These are phyloP conservation scores for Phytopythium chamaehyphon DNA, from an alignment of 352 stramenopile genomes.

Conservation along the genomic window DNA sequence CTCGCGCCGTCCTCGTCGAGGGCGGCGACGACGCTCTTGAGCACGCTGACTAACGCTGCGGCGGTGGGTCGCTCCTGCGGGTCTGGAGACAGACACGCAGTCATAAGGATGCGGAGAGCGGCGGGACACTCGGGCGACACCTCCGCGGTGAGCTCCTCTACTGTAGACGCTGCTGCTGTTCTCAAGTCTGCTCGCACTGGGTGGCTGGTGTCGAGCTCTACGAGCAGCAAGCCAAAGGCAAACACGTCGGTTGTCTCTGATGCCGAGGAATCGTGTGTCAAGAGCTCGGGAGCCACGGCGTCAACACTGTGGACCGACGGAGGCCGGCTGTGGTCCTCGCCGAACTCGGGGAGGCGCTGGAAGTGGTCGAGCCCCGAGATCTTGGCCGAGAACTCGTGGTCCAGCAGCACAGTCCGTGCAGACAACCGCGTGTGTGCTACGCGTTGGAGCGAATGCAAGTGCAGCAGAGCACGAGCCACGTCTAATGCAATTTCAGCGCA, in stretches of 20 bases:
- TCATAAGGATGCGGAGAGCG: neutral
- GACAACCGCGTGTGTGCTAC: slow-evolving; percentile 59
- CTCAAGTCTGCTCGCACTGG: neutral
- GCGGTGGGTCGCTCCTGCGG: neutral
- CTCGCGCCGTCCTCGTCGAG: neutral
- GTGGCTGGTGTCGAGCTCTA: slow-evolving; percentile 1
- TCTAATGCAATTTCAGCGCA: slow-evolving; percentile 63
- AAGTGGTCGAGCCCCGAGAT: slow-evolving; percentile 45
- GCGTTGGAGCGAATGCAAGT: slow-evolving; percentile 53
- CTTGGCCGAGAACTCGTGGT: slow-evolving; percentile 53
- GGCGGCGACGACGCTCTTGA: neutral
- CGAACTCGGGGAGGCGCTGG: neutral
- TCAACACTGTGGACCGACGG: too few relatives aligned
- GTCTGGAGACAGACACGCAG: neutral
- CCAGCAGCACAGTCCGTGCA: slow-evolving; percentile 54
- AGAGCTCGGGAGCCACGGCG: neutral
- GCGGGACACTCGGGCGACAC: slow-evolving; percentile 1
- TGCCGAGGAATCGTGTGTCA: neutral
- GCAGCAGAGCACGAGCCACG: slow-evolving; percentile 51
- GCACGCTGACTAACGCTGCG: neutral
- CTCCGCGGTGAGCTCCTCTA: neutral
- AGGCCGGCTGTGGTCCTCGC: too few relatives aligned
- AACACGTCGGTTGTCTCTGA: neutral
- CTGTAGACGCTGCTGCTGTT: neutral
- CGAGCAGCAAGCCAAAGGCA: slow-evolving; percentile 1